phyloP scores from a whole-genome alignment of 257 asterid species.

The Solanum chmielewskii region DNA sequence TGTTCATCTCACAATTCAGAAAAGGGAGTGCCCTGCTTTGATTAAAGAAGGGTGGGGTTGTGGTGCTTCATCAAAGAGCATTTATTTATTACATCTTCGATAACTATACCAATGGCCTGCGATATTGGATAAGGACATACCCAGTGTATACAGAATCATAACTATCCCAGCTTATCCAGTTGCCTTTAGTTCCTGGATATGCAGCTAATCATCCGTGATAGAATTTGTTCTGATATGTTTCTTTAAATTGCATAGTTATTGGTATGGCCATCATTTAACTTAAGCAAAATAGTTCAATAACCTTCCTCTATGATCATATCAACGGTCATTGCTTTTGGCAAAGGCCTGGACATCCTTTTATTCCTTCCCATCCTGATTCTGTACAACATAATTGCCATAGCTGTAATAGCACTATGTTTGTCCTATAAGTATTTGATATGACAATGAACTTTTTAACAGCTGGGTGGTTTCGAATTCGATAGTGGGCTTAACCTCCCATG shows the following conservation, averaged over 20 bases:
- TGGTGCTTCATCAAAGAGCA: neutral
- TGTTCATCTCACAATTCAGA: neutral
- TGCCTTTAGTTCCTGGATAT: neutral
- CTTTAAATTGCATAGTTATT: neutral
- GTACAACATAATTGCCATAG: neutral
- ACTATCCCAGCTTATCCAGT: neutral
- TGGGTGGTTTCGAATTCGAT: neutral
- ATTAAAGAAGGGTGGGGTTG: neutral
- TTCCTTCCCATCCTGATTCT: neutral
- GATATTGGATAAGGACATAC: neutral
- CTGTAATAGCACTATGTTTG: neutral
- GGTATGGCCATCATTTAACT: neutral
- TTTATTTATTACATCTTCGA: neutral
- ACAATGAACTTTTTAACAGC: neutral
- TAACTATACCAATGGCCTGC: neutral
- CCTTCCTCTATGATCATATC: neutral
- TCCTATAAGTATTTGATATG: neutral
- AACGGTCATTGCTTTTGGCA: neutral
- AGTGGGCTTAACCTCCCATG: neutral
- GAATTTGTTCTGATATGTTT: neutral
- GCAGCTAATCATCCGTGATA: neutral
- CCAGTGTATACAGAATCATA: neutral
- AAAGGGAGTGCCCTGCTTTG: neutral
- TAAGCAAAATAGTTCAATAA: neutral
- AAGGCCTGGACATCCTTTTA: neutral